Base-by-base conservation (phyloP, 2,329 filamentous ascomycete species). In the Neofusicoccum sp. region DNA sequence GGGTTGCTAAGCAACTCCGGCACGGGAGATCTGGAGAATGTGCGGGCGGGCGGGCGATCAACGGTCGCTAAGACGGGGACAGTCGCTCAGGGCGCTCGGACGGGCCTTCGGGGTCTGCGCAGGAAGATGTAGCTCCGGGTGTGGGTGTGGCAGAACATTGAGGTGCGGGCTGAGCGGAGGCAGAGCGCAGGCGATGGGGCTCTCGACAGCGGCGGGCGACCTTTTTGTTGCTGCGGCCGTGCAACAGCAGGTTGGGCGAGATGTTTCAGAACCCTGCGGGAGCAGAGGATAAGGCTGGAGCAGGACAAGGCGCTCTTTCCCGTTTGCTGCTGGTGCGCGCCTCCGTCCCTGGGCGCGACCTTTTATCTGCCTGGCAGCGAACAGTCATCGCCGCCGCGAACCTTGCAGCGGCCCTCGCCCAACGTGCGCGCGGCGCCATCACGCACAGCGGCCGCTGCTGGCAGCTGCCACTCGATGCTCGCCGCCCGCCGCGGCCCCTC, bases 111-210 rank as follows among this genome's bases (percentile, higher is more conserved):
- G 26, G 57, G 57, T 60, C 58, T 60, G 58, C 58, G 58, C 24
- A 54, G 48, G 48, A 60, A 60, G 20, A 60, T 60, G 57, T 60
- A 60, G 57, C 44, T 60, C 20, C 57, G 57, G 45, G 33, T 36
- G 45, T 49, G 20, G 57, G 45, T 49, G 34, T 48, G 43, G 57
- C 40, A 41, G 44, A 51, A 60, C 57, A 60, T 60, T 60, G 56
- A 58, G 44, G 44, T 38, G 56, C 56, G 56, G 34, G 30, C 36
- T n/a, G 38, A 38, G 20, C 20, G 16, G n/a, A 31, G 30, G 38
- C 12, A 41, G 26, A 38, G 36, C 24, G 36, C 36, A 43, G 38
- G 33, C 38, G 51, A 8, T 43, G 51, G 14, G 33, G 36, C 24
- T 14, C 16, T 54, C 36, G 49, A 54, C 49, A 30, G 51, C 51